Percentiles rank a stretch among this genome's conserved stretches.
phyloP scores from a whole-genome alignment of 2,329 filamentous ascomycete species.

The Ophiostoma piceae region DNA sequence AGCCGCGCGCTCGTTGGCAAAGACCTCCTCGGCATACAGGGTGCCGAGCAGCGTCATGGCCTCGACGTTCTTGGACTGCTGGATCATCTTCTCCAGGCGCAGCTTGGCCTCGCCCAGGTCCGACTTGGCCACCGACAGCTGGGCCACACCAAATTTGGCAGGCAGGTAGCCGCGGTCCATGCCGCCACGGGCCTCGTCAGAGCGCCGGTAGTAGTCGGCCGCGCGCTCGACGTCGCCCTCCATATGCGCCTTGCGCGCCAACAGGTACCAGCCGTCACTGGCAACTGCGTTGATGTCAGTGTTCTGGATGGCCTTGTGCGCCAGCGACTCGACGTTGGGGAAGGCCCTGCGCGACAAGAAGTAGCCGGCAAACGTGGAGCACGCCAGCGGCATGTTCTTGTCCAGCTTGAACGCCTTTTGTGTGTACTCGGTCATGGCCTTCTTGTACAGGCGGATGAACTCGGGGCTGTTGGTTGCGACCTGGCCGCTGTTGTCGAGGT shows the following conservation, averaged over 20 bases:
- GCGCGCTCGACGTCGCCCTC: constrained; percentile 69
- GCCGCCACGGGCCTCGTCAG: constrained; percentile 87
- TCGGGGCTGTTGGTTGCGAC: constrained; percentile 77
- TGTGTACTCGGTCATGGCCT: constrained; percentile 89
- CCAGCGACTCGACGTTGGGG: constrained; percentile 75
- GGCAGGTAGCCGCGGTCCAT: constrained; percentile 87
- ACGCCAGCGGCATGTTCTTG: constrained; percentile 83
- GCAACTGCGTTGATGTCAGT: constrained; percentile 96
- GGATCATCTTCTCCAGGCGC: constrained; percentile 86
- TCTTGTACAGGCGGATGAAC: constrained; percentile 81
- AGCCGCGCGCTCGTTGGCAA: constrained; percentile 62
- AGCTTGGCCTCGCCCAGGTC: constrained; percentile 91
- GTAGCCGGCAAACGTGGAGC: constrained; percentile 83
- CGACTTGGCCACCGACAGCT: constrained; percentile 76
- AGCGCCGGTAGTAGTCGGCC: constrained; percentile 78
- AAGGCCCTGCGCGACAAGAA: constrained; percentile 80
- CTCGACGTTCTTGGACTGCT: constrained; percentile 76
- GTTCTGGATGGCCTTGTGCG: constrained; percentile 88
- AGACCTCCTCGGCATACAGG: constrained; percentile 90
- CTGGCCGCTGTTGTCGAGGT: constrained; percentile 79
- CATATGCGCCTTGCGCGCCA: constrained; percentile 87
- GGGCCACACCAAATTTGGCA: constrained; percentile 89
- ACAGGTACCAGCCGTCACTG: constrained; percentile 94
- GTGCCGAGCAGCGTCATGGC: constrained; percentile 89
- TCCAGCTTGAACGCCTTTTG: constrained; percentile 92